Percentiles rank a stretch among this genome's conserved stretches.
Conservation (phyloP, 768 basidiomycete species). For the Cyclocybe cylindracea region DNA sequence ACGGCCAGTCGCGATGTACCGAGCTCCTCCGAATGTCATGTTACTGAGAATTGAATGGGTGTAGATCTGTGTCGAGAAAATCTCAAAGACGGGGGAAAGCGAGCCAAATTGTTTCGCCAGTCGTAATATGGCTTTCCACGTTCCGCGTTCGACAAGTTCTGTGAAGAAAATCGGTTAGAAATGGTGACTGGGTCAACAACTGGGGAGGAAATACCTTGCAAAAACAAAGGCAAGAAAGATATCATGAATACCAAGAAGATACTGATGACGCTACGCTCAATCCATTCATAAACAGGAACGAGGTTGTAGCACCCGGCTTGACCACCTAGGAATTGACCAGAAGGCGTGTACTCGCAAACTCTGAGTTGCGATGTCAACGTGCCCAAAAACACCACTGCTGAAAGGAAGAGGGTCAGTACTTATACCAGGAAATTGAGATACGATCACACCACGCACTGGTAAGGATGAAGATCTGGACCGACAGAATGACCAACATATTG, state of each 20-base stretch:
- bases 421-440: background rate
- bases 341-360: constrained; percentile 78
- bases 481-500: constrained; percentile 98
- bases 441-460: constrained; percentile 60
- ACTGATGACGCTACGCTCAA: constrained; percentile 93
- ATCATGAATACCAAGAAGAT: constrained; percentile 99
- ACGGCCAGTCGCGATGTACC: constrained; percentile 98
- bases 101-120: constrained; percentile 94
- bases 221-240: constrained; percentile 90
- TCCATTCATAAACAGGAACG: constrained; percentile 92
- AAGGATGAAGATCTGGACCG: constrained; percentile 93
- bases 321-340: constrained; percentile 73
- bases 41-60: constrained; percentile 97
- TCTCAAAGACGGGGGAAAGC: constrained; percentile 93
- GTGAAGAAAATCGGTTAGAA: constrained; percentile 13
- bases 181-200: background rate
- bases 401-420: constrained; percentile 14
- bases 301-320: constrained; percentile 94
- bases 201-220: constrained; percentile 68
- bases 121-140: constrained; percentile 87
- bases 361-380: constrained; percentile 81
- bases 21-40: constrained; percentile 95
- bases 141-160: constrained; percentile 97
- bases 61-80: constrained; percentile 98
- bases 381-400: constrained; percentile 89